A percentile compares a stretch with the other conserved stretches of the same genome.
phyloP scores from a whole-genome alignment of 148 eudicot species.

The Fagopyrum tataricum region DNA sequence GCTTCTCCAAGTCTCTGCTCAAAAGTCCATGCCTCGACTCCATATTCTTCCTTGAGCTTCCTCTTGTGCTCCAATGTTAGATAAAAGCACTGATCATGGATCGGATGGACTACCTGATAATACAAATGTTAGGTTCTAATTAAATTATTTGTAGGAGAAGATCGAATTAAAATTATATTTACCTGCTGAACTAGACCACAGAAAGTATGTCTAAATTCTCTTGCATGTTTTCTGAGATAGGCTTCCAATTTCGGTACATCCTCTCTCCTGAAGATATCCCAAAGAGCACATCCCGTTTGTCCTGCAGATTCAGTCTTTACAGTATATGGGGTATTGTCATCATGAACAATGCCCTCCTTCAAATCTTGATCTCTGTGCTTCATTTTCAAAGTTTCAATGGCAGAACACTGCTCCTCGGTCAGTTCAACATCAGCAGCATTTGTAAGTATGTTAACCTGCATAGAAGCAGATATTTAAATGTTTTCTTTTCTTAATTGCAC shows the following conservation, averaged over 20 bases:
- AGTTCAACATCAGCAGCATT: constrained; percentile 55
- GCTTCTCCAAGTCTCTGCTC: constrained; percentile 89
- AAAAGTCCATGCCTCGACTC: constrained; percentile 85
- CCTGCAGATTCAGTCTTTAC: neutral
- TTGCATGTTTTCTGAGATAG: constrained; percentile 25
- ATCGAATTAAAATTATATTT: neutral
- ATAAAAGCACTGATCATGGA: constrained; percentile 89
- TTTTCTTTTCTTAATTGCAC: neutral
- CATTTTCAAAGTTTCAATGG: constrained; percentile 46
- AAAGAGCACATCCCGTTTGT: constrained; percentile 57
- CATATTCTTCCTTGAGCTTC: constrained; percentile 75
- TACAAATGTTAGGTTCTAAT: neutral
- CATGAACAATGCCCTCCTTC: constrained; percentile 27
- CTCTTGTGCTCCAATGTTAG: constrained; percentile 60
- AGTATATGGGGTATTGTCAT: constrained; percentile 11
- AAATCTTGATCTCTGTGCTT: constrained; percentile 72
- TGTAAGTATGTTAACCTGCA: constrained; percentile 82
- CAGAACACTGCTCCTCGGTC: constrained; percentile 39
- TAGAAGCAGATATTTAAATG: neutral
- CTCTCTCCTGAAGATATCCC: constrained; percentile 91
- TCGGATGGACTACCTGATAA: constrained; percentile 71
- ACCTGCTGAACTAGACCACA: constrained; percentile 82
- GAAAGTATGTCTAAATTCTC: constrained; percentile 30
- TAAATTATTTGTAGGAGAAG: neutral
- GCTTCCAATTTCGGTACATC: constrained; percentile 54